Base-by-base conservation (phyloP, 179 eudicot genomes). In the Corrigiola litoralis region DNA sequence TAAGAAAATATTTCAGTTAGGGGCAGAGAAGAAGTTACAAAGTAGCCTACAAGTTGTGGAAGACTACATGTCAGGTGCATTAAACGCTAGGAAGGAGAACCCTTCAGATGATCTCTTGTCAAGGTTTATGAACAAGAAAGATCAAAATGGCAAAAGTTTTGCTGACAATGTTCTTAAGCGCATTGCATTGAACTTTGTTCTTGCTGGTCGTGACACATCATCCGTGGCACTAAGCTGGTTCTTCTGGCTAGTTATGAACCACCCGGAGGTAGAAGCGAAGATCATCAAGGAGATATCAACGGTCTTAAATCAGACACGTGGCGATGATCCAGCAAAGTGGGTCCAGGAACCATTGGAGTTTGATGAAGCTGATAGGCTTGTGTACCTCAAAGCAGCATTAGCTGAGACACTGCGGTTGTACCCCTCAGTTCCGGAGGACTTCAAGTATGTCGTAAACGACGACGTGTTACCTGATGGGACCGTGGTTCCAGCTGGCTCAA, bases 181-280 rank as follows among this genome's bases (percentile, higher is more conserved):
- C 45, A 89, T 89, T 23, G 96, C 92, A 2, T 72, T 89, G 27
- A 89, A 89, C 72, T 89, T 89, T 27, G 85, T 89, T 9, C 77
- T 89, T 0, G 96, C 96, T 1, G 96, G 96, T 3, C 86, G 96
- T 13, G 96, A 88, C 77, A 88, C 96, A 4, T 88, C 96, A 21
- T 88, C 96, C 0, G 96, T 88, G 4, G 96, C 92, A 12, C 72
- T 88, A 9, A 86, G 87, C 57, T 88, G 96, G 96, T 88, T 88
- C 72, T 88, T 88, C 52, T 88, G 87, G 87, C 78, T 82, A 0
- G 86, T 89, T 23, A 89, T 89, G 92, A 86, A 86, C 55, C 79
- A 82, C 67, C 77, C 78, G 1, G 63, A 65, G 12, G 76, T 82
- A 18, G 96, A 89, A 31, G 50, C 71, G 0, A 86, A 79, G 57